Evolutionary conservation across 768 basidiomycete species (phyloP), one percentile per base, ranked within the genome.

Genomic region (Gyrodon lividus): DNA sequence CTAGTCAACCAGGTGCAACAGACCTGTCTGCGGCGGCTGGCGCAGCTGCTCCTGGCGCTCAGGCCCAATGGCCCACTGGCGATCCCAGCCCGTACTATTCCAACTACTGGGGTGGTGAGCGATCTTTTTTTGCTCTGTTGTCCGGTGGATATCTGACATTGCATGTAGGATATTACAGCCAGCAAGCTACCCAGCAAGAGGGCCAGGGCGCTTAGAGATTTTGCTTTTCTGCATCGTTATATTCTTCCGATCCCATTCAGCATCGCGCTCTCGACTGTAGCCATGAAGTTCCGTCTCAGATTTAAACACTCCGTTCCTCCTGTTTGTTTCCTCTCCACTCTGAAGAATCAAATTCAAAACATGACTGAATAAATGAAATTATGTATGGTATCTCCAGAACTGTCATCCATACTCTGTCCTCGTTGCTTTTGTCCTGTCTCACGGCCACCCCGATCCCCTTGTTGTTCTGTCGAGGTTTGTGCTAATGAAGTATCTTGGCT

Each of bases 91-190:
- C 78, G 52, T 89, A 89, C 70, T 89, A 89, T 69, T 82, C 82
- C 49, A 87, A 87, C 65, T 89, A 90, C 66, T 90, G 89, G 89
- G 85, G 87, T 66, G 87, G 89, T 91, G 53, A 62, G 84, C 74
- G 40, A 46, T 52, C 30, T 37, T 31, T 52, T 35, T 43, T 37
- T 31, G 22, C 26, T 23, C 35, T 20, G 37, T 16, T 33, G 14
- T 24, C 52, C 44, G 16, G 9, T 24, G 49, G 35, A 49, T 46
- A 53, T 46, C 54, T 59, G 48, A 53, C 63, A 44, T 44, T 61
- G 17, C 53, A 56, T 45, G 2, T 47, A 92, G 90, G 89, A 57
- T 92, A 92, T 64, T 92, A 92, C 60, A 81, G 82, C 46, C 90
- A 91, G 69, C 87, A 87, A 70, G 76, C 79, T 52, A 72, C 68